Conservation (phyloP, 768 basidiomycete species). For the Russula ochroleuca region DNA sequence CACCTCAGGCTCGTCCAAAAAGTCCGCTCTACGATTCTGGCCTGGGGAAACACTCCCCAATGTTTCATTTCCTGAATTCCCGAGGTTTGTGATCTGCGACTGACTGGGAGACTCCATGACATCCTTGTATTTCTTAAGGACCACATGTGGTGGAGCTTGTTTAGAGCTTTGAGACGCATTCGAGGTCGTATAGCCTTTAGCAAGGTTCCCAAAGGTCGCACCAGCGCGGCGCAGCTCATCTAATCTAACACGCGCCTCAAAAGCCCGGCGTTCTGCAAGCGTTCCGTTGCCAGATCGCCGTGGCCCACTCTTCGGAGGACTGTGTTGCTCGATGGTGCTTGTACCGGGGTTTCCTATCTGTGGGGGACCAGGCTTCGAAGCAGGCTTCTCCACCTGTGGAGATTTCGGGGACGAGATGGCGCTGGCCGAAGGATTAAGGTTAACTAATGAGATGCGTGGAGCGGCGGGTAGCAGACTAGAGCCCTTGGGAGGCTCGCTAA, state of each 20-base stretch:
- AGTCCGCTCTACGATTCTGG: not conserved
- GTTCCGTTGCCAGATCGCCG: not conserved
- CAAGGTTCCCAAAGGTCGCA: not conserved
- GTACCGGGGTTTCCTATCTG: not conserved
- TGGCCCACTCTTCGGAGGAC: not conserved
- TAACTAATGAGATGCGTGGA: not conserved
- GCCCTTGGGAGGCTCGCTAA: not conserved
- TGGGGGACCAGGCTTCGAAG: not conserved
- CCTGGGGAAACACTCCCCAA: not conserved
- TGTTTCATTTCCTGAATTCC: not conserved
- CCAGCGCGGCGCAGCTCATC: conserved; percentile 17
- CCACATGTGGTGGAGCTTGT: conserved; percentile 10
- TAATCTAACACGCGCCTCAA: conserved; percentile 19
- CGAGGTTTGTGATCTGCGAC: not conserved
- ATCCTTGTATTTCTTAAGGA: conserved; percentile 11
- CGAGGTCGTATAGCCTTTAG: not conserved
- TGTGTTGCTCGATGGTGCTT: not conserved
- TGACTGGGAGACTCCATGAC: conserved; percentile 3
- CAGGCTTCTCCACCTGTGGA: not conserved
- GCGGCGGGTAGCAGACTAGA: not conserved
- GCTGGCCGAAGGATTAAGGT: not conserved
- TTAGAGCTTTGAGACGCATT: conserved; percentile 1
- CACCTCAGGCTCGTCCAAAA: not conserved
- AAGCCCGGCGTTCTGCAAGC: conserved; percentile 18
- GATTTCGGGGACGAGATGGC: not conserved